These are phyloP conservation scores for Thelonectria discophora DNA, from an alignment of 2,329 filamentous ascomycete genomes.

Conservation along the genomic window DNA sequence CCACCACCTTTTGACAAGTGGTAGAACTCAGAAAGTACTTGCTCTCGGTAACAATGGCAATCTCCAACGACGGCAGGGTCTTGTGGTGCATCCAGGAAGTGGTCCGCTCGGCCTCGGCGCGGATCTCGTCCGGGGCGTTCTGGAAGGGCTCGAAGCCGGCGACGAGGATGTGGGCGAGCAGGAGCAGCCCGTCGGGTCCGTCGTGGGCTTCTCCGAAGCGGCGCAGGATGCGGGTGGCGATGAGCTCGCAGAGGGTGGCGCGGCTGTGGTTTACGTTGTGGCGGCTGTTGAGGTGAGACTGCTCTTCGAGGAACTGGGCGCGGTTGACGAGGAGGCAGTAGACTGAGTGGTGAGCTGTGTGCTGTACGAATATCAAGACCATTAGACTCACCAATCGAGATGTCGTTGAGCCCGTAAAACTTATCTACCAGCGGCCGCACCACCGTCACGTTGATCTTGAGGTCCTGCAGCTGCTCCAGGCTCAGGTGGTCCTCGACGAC, in stretches of 20 bases:
- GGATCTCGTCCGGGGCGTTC: constrained; percentile 75
- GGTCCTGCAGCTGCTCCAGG: constrained; percentile 79
- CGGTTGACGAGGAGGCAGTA: constrained; percentile 87
- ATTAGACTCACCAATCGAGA: constrained; percentile 70
- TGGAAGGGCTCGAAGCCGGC: constrained; percentile 88
- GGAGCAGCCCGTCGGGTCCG: constrained; percentile 73
- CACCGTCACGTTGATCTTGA: constrained; percentile 82
- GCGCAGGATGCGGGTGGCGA: constrained; percentile 79
- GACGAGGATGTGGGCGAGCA: constrained; percentile 81
- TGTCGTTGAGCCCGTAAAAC: constrained; percentile 80
- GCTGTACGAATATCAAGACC: background rate
- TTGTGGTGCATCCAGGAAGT: constrained; percentile 60
- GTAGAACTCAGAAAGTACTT: constrained; percentile 81
- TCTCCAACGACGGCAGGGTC: constrained; percentile 80
- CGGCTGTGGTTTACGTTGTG: constrained; percentile 84
- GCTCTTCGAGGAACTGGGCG: constrained; percentile 80
- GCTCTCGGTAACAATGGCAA: constrained; percentile 84
- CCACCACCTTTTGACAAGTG: constrained; percentile 82
- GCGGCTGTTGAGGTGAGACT: constrained; percentile 77
- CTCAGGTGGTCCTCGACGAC: constrained; percentile 72
- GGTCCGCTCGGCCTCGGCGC: constrained; percentile 63
- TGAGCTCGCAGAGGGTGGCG: constrained; percentile 80
- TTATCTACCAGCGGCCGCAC: constrained; percentile 86
- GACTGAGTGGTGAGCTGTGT: constrained; percentile 52
- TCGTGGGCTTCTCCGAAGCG: constrained; percentile 82